phyloP scores from a whole-genome alignment of 1,139 yeast genomes.

The Lizanozyma gosingica region DNA sequence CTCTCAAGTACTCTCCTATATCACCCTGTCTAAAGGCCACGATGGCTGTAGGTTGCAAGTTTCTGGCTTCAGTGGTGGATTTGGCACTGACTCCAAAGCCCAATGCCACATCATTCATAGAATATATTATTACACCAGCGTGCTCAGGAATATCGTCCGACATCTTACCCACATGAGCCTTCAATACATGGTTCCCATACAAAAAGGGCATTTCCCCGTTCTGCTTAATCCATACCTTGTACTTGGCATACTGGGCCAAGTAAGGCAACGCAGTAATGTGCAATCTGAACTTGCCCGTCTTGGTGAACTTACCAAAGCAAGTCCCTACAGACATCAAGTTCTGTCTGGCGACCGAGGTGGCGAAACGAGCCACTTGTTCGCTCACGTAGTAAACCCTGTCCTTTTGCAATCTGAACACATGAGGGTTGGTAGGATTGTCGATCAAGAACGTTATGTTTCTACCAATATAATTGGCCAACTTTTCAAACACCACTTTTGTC shows the following conservation, averaged over 20 bases:
- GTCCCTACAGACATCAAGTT: conserved; percentile 88
- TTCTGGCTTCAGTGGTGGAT: conserved; percentile 82
- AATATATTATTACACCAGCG: conserved; percentile 85
- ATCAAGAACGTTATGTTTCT: conserved; percentile 83
- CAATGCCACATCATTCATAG: conserved; percentile 88
- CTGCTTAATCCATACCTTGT: conserved; percentile 90
- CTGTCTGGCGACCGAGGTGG: conserved; percentile 83
- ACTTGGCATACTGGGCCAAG: conserved; percentile 81
- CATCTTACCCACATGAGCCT: conserved; percentile 95
- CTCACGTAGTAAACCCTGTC: conserved; percentile 92
- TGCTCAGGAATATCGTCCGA: conserved; percentile 98
- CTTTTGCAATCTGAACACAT: conserved; percentile 91
- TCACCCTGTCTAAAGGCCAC: conserved; percentile 97
- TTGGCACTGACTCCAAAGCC: conserved; percentile 96
- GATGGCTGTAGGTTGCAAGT: conserved; percentile 85
- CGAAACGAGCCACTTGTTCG: conserved; percentile 74
- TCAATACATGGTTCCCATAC: conserved; percentile 92
- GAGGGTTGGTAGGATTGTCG: conserved; percentile 84
- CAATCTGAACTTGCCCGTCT: conserved; percentile 91
- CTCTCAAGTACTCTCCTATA: conserved; percentile 96
- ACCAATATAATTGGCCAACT: conserved; percentile 92
- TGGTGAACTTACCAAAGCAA: conserved; percentile 94
- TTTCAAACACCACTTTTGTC: conserved; percentile 91
- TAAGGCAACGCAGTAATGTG: conserved; percentile 88
- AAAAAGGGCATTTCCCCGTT: conserved; percentile 98